Percentiles rank a stretch among this genome's conserved stretches.
phyloP scores from a whole-genome alignment of 164 flowering plant species.

The Hamamelis virginiana region DNA sequence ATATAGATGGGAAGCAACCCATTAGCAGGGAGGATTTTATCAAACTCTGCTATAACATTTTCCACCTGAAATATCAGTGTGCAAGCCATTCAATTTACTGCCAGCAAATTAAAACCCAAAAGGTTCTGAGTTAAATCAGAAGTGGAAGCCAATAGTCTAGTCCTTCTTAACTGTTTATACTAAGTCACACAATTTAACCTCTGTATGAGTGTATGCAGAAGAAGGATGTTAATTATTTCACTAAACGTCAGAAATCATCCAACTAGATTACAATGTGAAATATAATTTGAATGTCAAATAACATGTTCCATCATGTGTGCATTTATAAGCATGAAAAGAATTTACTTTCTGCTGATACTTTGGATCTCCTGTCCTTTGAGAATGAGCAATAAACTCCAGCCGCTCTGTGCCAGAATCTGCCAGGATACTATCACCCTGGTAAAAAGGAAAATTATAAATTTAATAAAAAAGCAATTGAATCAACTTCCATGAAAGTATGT shows the following conservation, averaged over 20 bases:
- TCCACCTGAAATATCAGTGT: constrained; percentile 61
- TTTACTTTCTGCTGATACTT: constrained; percentile 88
- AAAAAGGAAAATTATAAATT: constrained; percentile 8
- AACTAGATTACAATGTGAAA: not conserved
- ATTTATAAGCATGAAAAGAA: constrained; percentile 1
- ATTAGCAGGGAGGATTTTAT: constrained; percentile 77
- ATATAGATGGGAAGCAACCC: constrained; percentile 93
- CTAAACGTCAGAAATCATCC: not conserved
- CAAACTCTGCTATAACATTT: constrained; percentile 63
- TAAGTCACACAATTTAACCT: not conserved
- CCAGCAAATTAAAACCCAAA: not conserved
- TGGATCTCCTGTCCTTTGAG: constrained; percentile 91
- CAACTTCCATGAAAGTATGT: not conserved
- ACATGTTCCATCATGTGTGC: not conserved
- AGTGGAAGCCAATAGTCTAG: not conserved
- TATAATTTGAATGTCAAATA: not conserved
- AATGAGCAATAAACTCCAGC: constrained; percentile 93
- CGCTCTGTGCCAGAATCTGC: constrained; percentile 99
- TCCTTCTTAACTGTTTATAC: not conserved
- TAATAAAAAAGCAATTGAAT: not conserved
- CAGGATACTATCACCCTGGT: constrained; percentile 84
- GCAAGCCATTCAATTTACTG: not conserved
- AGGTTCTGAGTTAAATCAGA: not conserved
- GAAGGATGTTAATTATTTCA: not conserved
- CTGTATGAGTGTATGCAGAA: not conserved